Evolutionary conservation across 192 early-diverging fungal species (phyloP), one percentile per base, ranked within the genome.

Genomic region (Coemansia sp.): DNA sequence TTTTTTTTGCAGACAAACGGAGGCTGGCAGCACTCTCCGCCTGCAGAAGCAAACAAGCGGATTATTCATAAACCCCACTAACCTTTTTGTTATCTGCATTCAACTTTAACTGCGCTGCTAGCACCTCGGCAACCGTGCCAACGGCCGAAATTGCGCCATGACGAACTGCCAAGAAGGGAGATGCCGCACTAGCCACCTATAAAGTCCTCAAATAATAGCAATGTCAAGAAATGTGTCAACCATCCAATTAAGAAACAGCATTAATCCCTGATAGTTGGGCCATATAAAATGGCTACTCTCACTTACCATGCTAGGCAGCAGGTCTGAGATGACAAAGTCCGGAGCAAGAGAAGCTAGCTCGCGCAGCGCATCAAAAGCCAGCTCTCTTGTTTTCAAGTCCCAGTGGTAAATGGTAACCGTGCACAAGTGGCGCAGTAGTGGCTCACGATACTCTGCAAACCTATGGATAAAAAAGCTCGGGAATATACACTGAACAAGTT

Each of bases 351-450:
- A 68, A 26, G 83, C 80, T 15, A 98, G 66, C 17, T 66, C 75
- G 8, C 76, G 72, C 58, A 98, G 70, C 1, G 91, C 71, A 25
- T 88, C 81, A 10, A 89, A 84, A 0, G 88, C 88, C 23, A 95
- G 70, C 13, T 83, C 81, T 5, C 96, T 83, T 42, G 95, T 87
- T 21, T 65, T 52, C 37, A 82, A 68, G 56, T 99, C 94, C 96
- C 96, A 99, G 59, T 99, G 95, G 34, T 77, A 55, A 5, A 88
- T 65, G 4, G 86, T 87, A 22, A 76, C 53, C 2, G 74, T 77
- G 8, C 87, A 64, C 2, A 96, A 65, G 55, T 94, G 90, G 10
- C 79, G 60, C 18, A 93, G 70, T 25, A 97, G 69, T 36, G 81
- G 82, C 45, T 80, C 60, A 21, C 83, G 72, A 58, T 99, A 99